Evolutionary conservation across 257 asterid genomes (phyloP), one percentile per base, ranked within the genome.

Genomic region (Leonotis leonurus): DNA sequence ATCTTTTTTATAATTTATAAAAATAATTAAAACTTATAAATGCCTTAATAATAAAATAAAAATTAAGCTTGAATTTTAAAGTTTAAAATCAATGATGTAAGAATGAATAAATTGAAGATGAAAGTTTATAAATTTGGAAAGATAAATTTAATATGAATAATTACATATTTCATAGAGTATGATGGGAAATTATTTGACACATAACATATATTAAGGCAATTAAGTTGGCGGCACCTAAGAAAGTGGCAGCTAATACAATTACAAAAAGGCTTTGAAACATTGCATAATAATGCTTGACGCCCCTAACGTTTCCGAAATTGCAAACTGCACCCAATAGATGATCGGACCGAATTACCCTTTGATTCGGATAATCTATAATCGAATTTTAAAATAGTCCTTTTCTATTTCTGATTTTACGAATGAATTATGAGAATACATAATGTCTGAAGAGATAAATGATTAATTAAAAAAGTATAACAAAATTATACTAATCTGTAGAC

Each of bases 181-280:
- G 40, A 11, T 22, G 41, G 44, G 27, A 63, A 50, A 51, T 51
- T 50, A 50, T 49, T n/a, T 63, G 5, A 30, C 62, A 10, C 32
- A 53, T 17, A 49, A 5, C 58, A 14, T 63, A 2, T 39, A 51
- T 20, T 11, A 5, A 39, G 44, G 45, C 39, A 53, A 52, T 44
- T 26, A 13, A 40, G 17, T 65, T 53, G 69, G 55, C 70, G 62
- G 35, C 55, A 63, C 60, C 60, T 2, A 24, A 21, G 60, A 29
- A 35, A 26, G 17, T 36, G 58, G 48, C 25, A 29, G 8, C 40
- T 18, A 0, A 27, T 49, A 5, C 16, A 1, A 5, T 50, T 39
- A 13, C 61, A 24, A 18, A 49, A 46, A 30, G 46, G 40, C 12
- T 6, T 2, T 56, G 10, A 39, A 22, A 10, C 2, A 37, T 22